phyloP scores from a whole-genome alignment of 2,329 filamentous ascomycete species.

The Lecanosticta acicola region DNA sequence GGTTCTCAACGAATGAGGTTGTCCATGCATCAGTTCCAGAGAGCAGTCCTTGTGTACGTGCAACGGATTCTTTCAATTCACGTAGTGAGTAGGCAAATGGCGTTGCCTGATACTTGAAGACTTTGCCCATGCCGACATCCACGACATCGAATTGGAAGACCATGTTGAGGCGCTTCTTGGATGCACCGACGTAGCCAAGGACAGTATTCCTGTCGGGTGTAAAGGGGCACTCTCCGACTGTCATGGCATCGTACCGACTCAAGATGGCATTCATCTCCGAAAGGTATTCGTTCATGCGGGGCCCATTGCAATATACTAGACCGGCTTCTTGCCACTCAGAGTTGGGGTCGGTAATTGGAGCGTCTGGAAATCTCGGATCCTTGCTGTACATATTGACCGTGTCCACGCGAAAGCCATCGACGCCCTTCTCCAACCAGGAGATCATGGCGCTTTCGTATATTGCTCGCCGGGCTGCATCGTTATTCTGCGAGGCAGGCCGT shows the following conservation, averaged over 20 bases:
- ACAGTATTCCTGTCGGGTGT: constrained; percentile 33
- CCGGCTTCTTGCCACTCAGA: constrained; percentile 10
- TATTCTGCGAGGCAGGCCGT: constrained; percentile 28
- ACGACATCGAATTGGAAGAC: constrained; percentile 64
- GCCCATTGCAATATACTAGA: constrained; percentile 26
- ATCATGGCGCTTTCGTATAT: constrained; percentile 42
- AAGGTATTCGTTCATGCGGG: constrained; percentile 45
- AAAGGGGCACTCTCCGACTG: constrained; percentile 46
- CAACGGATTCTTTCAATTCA: constrained; percentile 46
- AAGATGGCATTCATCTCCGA: constrained; percentile 38
- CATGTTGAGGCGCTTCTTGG: constrained; percentile 58
- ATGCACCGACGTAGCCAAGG: constrained; percentile 43
- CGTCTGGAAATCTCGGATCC: constrained; percentile 38
- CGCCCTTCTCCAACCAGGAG: constrained; percentile 41
- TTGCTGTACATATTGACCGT: constrained; percentile 46
- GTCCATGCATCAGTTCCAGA: constrained; percentile 57
- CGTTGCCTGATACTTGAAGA: constrained; percentile 47
- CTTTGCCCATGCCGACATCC: constrained; percentile 41
- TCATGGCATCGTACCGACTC: constrained; percentile 45
- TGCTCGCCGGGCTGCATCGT: constrained; percentile 37
- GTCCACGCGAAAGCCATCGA: constrained; percentile 45
- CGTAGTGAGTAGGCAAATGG: constrained; percentile 45
- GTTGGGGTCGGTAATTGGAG: constrained; percentile 35
- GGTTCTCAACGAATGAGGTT: constrained; percentile 59
- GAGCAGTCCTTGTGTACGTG: constrained; percentile 57